phyloP scores from a whole-genome alignment of 495 filamentous ascomycete genomes.

The Neurospora sp. region DNA sequence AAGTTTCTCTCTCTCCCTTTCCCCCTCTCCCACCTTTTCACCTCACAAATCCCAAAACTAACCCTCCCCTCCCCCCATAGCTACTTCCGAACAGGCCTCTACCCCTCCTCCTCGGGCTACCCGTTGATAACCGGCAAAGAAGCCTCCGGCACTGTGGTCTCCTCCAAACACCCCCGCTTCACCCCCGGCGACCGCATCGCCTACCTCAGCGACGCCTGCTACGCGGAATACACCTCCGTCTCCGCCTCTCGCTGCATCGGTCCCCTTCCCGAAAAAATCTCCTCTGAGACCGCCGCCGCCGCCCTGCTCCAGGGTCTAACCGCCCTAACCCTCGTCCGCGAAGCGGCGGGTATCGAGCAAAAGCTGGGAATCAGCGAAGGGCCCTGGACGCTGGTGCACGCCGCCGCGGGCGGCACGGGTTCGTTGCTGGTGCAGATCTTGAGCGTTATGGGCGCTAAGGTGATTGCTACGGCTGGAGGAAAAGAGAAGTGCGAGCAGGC shows the following conservation, averaged over 20 bases:
- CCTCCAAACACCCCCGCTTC: conserved; percentile 35
- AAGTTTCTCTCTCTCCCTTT: conserved; percentile 6
- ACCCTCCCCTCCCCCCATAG: conserved; percentile 26
- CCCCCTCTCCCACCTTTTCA: too few species aligned
- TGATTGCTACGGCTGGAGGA: conserved; percentile 76
- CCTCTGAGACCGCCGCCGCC: conserved; percentile 54
- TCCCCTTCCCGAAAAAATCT: conserved; percentile 54
- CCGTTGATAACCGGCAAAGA: conserved; percentile 82
- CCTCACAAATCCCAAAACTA: conserved; percentile 10
- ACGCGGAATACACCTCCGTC: conserved; percentile 66
- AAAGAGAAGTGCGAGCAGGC: conserved; percentile 64
- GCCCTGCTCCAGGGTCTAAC: conserved; percentile 76
- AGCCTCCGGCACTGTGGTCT: conserved; percentile 44
- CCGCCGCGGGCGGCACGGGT: conserved; percentile 84
- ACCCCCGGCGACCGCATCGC: conserved; percentile 57
- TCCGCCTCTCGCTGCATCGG: conserved; percentile 41
- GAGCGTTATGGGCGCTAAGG: conserved; percentile 58
- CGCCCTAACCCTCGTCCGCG: conserved; percentile 70
- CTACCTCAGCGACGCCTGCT: conserved; percentile 50
- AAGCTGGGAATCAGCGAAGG: conserved; percentile 27
- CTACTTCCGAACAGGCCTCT: conserved; percentile 88
- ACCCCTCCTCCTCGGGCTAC: conserved; percentile 45
- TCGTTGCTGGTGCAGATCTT: conserved; percentile 70
- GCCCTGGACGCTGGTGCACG: conserved; percentile 82
- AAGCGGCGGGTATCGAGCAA: conserved; percentile 59